phyloP scores from a whole-genome alignment of 2,329 filamentous ascomycete species.

The Ophiostoma australiae region DNA sequence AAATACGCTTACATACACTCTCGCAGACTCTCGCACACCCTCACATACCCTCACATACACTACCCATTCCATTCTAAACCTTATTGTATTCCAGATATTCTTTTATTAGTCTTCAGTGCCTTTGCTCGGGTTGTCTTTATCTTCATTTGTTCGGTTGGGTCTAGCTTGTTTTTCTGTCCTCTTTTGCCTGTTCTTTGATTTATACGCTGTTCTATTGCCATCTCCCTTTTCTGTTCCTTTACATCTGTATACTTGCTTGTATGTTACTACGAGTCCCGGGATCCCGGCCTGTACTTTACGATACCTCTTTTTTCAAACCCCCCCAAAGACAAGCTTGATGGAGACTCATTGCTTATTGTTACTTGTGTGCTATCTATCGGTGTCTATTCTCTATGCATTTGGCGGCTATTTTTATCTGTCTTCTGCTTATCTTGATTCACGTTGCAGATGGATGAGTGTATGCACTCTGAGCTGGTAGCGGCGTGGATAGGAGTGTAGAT shows the following conservation, averaged over 20 bases:
- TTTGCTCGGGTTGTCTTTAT: not conserved
- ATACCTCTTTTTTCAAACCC: conserved; percentile 15
- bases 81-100: conserved; percentile 13
- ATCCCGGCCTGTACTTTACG: conserved; percentile 5
- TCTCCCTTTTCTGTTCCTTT: not conserved
- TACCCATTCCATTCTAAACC: not conserved
- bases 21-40: not conserved
- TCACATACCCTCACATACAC: not conserved
- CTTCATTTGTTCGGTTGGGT: conserved; percentile 4
- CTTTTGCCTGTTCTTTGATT: not conserved
- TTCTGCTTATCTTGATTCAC: not conserved
- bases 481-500: not conserved
- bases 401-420: not conserved
- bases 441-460: not conserved
- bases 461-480: not conserved
- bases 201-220: not conserved
- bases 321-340: not conserved
- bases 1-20: no score
- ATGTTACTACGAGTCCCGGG: not conserved
- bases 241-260: not conserved
- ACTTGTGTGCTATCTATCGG: not conserved
- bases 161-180: not conserved
- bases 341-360: not conserved
- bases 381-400: not conserved
- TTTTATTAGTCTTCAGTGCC: conserved; percentile 19